A percentile compares a stretch with the other conserved stretches of the same genome.
These are phyloP conservation scores for Paecilomyces dactylethromorphus DNA, from an alignment of 2,329 filamentous ascomycete genomes.

Conservation along the genomic window DNA sequence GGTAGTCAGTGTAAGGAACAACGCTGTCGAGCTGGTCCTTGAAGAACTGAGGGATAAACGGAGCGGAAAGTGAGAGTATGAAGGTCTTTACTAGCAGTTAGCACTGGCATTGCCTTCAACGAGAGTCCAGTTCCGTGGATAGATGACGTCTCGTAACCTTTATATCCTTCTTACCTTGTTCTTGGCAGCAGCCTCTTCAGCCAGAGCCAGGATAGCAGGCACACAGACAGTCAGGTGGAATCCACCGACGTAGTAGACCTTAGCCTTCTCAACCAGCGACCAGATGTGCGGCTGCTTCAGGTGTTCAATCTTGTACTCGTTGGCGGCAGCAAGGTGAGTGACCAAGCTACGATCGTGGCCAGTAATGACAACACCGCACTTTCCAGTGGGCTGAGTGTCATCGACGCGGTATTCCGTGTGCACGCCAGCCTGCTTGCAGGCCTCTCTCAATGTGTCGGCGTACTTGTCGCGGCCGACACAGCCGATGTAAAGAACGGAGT, in stretches of 20 bases:
- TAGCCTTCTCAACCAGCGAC: slow-evolving; percentile 80
- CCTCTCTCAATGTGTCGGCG: slow-evolving; percentile 77
- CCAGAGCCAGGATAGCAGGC: slow-evolving; percentile 80
- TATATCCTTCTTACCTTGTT: slow-evolving; percentile 60
- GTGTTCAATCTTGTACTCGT: slow-evolving; percentile 93
- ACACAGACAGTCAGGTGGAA: slow-evolving; percentile 98
- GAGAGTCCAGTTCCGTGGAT: no score
- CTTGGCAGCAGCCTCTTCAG: slow-evolving; percentile 77
- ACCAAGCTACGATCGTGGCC: slow-evolving; percentile 91
- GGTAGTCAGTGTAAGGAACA: slow-evolving; percentile 87
- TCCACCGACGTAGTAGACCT: slow-evolving; percentile 88
- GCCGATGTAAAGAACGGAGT: slow-evolving; percentile 89
- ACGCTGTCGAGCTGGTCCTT: slow-evolving; percentile 86
- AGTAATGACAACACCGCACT: slow-evolving; percentile 94
- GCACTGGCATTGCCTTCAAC: neutral
- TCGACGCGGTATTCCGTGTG: slow-evolving; percentile 94
- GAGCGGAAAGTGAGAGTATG: slow-evolving; percentile 84
- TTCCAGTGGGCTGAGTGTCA: slow-evolving; percentile 74
- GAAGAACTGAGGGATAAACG: slow-evolving; percentile 97
- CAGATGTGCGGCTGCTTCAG: slow-evolving; percentile 87
- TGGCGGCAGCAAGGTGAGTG: slow-evolving; percentile 92
- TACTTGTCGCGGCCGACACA: slow-evolving; percentile 96
- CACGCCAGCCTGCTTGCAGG: slow-evolving; percentile 80
- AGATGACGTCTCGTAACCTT: neutral
- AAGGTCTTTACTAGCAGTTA: slow-evolving; percentile 49